Conservation (phyloP, 257 asterid genomes). For the Solanum medicagineum region DNA sequence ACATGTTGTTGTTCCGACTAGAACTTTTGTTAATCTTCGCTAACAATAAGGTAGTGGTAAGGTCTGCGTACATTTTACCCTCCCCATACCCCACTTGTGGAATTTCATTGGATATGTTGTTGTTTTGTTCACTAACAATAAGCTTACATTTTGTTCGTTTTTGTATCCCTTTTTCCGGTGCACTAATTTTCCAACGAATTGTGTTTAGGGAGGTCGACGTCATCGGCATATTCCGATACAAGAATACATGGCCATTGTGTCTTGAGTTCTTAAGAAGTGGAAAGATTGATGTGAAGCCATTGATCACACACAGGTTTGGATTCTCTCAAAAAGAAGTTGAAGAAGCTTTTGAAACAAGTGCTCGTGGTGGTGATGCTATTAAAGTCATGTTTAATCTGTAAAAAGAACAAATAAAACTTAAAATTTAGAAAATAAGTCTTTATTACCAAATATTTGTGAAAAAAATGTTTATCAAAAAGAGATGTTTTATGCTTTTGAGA, state of each 20-base stretch:
- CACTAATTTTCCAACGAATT: background rate
- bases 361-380: slow-evolving; percentile 79
- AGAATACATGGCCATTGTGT: slow-evolving; percentile 93
- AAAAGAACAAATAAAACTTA: background rate
- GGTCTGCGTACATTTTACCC: too few relatives aligned
- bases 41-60: too few relatives aligned
- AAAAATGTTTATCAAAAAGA: background rate
- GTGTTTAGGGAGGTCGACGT: slow-evolving; percentile 74
- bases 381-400: slow-evolving; percentile 90
- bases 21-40: background rate
- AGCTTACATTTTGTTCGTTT: background rate
- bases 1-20: background rate
- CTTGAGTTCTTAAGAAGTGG: slow-evolving; percentile 69
- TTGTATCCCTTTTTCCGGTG: background rate
- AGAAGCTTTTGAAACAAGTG: slow-evolving; percentile 79
- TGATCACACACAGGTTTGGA: slow-evolving; percentile 82
- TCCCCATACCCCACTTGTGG: too few relatives aligned
- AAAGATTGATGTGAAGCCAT: slow-evolving; percentile 80
- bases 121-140: background rate
- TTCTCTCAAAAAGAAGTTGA: slow-evolving; percentile 78
- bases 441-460: background rate
- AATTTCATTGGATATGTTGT: too few relatives aligned
- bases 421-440: background rate
- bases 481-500: background rate
- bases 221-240: slow-evolving; percentile 83